A percentile compares a stretch with the other conserved stretches of the same genome.
These are phyloP conservation scores for Candida krabiensis DNA, from an alignment of 805 yeast species.

Conservation along the genomic window DNA sequence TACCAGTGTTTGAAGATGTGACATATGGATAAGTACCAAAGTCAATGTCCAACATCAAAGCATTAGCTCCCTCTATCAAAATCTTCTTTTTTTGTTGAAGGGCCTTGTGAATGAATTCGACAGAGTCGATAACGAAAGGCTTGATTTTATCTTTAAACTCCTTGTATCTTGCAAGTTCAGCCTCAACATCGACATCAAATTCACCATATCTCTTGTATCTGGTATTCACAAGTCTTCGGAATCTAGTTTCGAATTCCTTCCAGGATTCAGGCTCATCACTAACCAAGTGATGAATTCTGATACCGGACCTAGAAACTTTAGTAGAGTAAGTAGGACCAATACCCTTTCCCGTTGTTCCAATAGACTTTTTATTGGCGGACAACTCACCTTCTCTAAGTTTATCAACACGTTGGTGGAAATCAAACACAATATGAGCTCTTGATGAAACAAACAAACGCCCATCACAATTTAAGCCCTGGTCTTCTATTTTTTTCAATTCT, in stretches of 20 bases:
- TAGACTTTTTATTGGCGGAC: constrained; percentile 73
- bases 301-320: constrained; percentile 94
- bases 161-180: constrained; percentile 76
- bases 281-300: constrained; percentile 94
- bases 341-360: constrained; percentile 99
- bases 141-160: constrained; percentile 67
- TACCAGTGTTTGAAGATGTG: constrained; percentile 92
- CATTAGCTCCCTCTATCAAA: constrained; percentile 96
- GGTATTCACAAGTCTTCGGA: constrained; percentile 73
- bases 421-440: constrained; percentile 95
- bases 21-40: constrained; percentile 98
- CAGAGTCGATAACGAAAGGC: constrained; percentile 94
- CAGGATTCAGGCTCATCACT: constrained; percentile 88
- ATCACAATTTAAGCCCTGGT: constrained; percentile 74
- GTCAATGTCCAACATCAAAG: constrained; percentile 95
- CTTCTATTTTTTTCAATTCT: constrained; percentile 78
- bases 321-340: constrained; percentile 98
- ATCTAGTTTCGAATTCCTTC: constrained; percentile 82
- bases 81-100: constrained; percentile 77
- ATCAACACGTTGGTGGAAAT: constrained; percentile 97
- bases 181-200: constrained; percentile 82
- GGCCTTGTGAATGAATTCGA: constrained; percentile 79
- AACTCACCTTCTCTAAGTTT: constrained; percentile 93
- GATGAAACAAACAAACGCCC: constrained; percentile 85
- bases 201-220: constrained; percentile 91